These are phyloP conservation scores for Schwanniomyces occidentalis DNA, from an alignment of 805 yeast genomes.

Conservation along the genomic window DNA sequence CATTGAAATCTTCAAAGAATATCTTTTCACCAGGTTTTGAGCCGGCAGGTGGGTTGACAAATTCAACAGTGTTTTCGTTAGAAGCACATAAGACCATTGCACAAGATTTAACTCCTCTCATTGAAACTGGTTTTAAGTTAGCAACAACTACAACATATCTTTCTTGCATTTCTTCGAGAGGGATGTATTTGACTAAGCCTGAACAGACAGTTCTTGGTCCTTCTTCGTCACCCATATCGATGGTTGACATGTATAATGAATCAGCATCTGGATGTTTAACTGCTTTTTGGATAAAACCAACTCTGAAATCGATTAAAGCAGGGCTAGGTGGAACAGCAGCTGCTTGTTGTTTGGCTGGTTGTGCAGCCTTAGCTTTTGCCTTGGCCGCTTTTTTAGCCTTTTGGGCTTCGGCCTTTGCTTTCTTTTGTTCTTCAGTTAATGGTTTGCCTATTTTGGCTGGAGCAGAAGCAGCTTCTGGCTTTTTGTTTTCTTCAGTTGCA, in stretches of 20 bases:
- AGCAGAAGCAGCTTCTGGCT: conserved; percentile 35
- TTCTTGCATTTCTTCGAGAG: conserved; percentile 94
- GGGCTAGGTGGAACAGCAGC: conserved; percentile 73
- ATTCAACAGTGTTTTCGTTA: conserved; percentile 72
- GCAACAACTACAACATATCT: conserved; percentile 90
- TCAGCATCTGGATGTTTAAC: conserved; percentile 98
- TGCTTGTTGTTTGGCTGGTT: conserved; percentile 48
- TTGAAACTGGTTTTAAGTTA: conserved; percentile 94
- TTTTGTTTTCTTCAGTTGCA: conserved; percentile 14
- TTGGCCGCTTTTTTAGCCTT: conserved; percentile 64
- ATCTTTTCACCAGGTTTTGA: conserved; percentile 95
- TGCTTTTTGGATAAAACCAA: conserved; percentile 96
- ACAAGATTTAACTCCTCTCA: conserved; percentile 94
- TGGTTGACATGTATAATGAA: conserved; percentile 92
- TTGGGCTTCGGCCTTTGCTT: conserved; percentile 53
- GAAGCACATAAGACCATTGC: conserved; percentile 98
- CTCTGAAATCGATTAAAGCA: conserved; percentile 85
- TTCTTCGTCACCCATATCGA: conserved; percentile 93
- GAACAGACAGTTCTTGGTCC: conserved; percentile 99
- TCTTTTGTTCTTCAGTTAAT: conserved; percentile 43
- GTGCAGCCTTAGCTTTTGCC: conserved; percentile 59
- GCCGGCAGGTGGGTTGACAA: conserved; percentile 91
- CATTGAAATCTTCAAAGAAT: conserved; percentile 88
- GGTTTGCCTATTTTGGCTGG: conserved; percentile 36
- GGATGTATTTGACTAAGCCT: conserved; percentile 86